Conservation (phyloP, 805 yeast species). For the Candida coquimbonensis region DNA sequence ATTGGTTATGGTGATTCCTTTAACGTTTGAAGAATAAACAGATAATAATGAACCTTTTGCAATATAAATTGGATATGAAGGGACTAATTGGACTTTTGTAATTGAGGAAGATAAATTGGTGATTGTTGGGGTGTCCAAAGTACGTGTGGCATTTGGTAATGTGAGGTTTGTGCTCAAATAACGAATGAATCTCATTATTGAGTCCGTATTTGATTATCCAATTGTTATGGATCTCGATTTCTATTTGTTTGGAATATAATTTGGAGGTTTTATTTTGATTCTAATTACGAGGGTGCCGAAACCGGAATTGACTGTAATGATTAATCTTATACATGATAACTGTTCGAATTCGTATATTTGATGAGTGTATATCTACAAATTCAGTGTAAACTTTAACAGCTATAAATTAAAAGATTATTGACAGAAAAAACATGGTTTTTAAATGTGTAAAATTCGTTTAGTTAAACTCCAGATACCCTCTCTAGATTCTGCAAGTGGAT, state of each 20-base stretch:
- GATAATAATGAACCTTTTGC: conserved; percentile 44
- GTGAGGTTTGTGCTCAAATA: neutral
- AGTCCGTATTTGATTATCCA: too few species aligned
- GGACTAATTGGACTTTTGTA: conserved; percentile 44
- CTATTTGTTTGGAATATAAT: too few species aligned
- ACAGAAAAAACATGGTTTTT: too few species aligned
- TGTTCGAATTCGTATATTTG: too few species aligned
- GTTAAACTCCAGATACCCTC: conserved; percentile 3
- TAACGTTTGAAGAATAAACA: conserved; percentile 30
- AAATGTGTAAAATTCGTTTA: neutral
- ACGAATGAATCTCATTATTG: neutral
- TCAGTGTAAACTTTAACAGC: too few species aligned
- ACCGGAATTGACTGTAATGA: too few species aligned
- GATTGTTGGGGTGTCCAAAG: neutral
- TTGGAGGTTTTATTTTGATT: too few species aligned
- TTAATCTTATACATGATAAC: too few species aligned
- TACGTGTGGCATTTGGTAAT: neutral
- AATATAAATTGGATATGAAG: conserved; percentile 49
- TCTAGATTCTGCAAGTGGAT: conserved; percentile 27
- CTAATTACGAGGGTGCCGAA: too few species aligned
- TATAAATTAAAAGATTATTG: too few species aligned
- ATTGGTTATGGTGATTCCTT: conserved; percentile 10
- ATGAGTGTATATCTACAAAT: too few species aligned
- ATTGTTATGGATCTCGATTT: too few species aligned
- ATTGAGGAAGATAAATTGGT: conserved; percentile 32